These are phyloP conservation scores for Populus hybrid DNA, from an alignment of 441 rosid genomes.

Conservation along the genomic window DNA sequence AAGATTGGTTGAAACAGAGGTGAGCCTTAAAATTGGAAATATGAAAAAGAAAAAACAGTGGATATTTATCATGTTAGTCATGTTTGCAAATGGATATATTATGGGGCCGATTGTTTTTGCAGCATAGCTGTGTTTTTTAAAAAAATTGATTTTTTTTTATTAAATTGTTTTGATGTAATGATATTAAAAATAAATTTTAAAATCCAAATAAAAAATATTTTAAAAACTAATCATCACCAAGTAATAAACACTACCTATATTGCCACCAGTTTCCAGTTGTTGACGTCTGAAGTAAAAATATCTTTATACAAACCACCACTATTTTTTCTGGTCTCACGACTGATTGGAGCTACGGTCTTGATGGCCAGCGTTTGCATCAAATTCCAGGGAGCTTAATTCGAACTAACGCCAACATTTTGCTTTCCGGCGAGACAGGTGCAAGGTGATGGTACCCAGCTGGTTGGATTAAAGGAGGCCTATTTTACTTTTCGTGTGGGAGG, in stretches of 20 bases:
- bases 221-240: too few relatives aligned
- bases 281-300: background rate
- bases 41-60: background rate
- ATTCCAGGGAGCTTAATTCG: background rate
- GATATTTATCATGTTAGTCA: background rate
- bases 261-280: background rate
- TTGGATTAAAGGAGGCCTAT: background rate
- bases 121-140: too few relatives aligned
- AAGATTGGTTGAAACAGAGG: background rate
- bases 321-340: background rate
- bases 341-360: too few relatives aligned
- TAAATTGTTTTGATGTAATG: too few relatives aligned
- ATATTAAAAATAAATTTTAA: too few relatives aligned
- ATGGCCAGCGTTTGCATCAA: background rate
- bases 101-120: too few relatives aligned
- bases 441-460: background rate
- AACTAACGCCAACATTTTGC: background rate
- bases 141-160: too few relatives aligned
- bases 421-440: background rate
- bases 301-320: too few relatives aligned
- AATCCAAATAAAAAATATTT: too few relatives aligned
- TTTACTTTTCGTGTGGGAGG: background rate
- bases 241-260: too few relatives aligned
- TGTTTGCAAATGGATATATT: background rate
- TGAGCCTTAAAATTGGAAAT: background rate